Base-by-base conservation (phyloP, 495 filamentous ascomycete species). In the Aspergillus cristatus region DNA sequence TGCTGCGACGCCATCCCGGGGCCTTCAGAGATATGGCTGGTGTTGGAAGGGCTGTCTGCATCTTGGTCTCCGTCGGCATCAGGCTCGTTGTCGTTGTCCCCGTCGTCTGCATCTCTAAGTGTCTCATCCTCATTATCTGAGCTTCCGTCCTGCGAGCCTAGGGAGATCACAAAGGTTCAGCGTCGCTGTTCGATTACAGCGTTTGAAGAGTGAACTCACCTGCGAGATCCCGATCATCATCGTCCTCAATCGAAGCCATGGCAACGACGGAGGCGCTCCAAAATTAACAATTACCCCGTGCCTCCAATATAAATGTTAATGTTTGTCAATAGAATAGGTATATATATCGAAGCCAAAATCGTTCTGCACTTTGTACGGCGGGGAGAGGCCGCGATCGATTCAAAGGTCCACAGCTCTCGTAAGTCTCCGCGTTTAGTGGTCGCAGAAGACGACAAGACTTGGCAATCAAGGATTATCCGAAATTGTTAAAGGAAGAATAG, bases 71-170 rank as follows among this genome's bases (percentile, higher is more conserved):
- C 59, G 12, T 77, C 74, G 22, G 76, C 68, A 13, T 71, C 74
- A 4, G 74, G 75, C 41, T 84, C 79, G 18, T 75, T 82, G 35
- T 83, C 79, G 6, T 68, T 68, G 12, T 75, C 69, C 14, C 59
- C 68, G 45, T 74, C 71, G 28, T 80, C 76, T 7, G 58, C 71
- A 48, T 83, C 79, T 31, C 81, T 70, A 63, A 81, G 76, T n/a
- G 66, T 62, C 38, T 81, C 78, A 22, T 84, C 79, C 41, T 84
- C 80, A 43, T 83, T 82, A 41, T 84, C 80, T 6, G 79, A 83
- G 55, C 76, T 81, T 42, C 63, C 76, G 46, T 75, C 74, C 42
- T 72, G 78, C 20, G 76, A 78, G 37, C 60, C 67, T 70, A 53
- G n/a, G 20, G 18, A 11, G 35, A 32, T 26, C 25, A 22, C 30